Conservation (phyloP, 305 asterid species). For the Fraxinus velutina region DNA sequence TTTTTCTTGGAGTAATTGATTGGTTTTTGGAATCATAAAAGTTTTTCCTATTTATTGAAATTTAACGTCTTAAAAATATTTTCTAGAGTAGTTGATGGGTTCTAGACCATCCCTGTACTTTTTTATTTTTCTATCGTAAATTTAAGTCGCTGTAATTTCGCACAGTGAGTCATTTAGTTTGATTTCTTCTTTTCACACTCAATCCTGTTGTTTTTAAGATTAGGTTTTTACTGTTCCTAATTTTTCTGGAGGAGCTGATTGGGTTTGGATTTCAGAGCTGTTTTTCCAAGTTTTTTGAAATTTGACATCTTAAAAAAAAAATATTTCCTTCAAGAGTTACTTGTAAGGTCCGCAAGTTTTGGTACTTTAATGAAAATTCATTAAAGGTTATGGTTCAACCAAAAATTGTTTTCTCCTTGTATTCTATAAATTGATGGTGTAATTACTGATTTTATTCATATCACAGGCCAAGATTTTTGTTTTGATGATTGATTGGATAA, state of each 20-base stretch:
- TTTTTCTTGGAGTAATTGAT: not conserved
- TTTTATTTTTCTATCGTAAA: not conserved
- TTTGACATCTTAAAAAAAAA: not conserved
- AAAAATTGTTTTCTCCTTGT: not conserved
- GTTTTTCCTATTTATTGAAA: not conserved
- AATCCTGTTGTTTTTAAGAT: not conserved
- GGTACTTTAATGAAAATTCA: not conserved
- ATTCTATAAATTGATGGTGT: not conserved
- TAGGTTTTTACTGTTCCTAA: not conserved
- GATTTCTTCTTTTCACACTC: not conserved
- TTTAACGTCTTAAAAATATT: not conserved
- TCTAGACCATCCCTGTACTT: not conserved
- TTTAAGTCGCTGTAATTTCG: not conserved
- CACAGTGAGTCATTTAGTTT: not conserved
- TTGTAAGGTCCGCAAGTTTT: not conserved
- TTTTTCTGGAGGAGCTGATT: not conserved
- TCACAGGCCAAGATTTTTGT: not conserved
- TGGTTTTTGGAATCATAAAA: not conserved
- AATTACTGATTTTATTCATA: not conserved
- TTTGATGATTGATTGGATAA: not conserved
- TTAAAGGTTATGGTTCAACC: not conserved
- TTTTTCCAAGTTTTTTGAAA: not conserved
- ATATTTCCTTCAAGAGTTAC: not conserved
- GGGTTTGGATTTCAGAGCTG: not conserved
- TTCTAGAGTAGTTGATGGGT: not conserved